These are phyloP conservation scores for Fomitopsis pulvina DNA, from an alignment of 768 basidiomycete species.

Conservation along the genomic window DNA sequence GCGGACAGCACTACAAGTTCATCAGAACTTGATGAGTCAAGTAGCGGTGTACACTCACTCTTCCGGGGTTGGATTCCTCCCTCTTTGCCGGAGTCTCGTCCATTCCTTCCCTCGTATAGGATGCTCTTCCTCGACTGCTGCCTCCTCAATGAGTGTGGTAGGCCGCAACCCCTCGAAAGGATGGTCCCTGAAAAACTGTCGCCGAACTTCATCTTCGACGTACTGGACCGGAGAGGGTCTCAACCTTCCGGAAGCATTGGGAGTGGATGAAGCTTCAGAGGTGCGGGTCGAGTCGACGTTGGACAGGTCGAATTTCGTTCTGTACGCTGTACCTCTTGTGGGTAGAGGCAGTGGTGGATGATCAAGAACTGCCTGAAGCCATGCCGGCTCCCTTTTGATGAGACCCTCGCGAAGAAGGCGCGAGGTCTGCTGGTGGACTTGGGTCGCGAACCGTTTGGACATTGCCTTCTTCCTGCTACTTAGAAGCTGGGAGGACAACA, in stretches of 20 bases:
- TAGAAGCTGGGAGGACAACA: background rate
- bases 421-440: conserved; percentile 84
- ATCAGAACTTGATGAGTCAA: background rate
- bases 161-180: conserved; percentile 93
- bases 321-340: conserved; percentile 57
- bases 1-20: conserved; percentile 54
- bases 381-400: conserved; percentile 62
- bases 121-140: conserved; percentile 47
- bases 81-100: conserved; percentile 76
- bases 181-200: conserved; percentile 92
- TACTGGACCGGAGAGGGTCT: conserved; percentile 61
- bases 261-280: conserved; percentile 13
- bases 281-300: conserved; percentile 3
- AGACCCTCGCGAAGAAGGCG: conserved; percentile 66
- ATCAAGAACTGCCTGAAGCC: conserved; percentile 81
- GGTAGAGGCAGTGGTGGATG: conserved; percentile 88
- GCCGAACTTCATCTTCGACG: conserved; percentile 77
- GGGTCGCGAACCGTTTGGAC: conserved; percentile 77
- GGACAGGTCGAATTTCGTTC: conserved; percentile 46
- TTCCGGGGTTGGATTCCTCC: conserved; percentile 78
- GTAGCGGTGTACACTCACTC: conserved; percentile 54
- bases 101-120: conserved; percentile 56
- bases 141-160: conserved; percentile 67
- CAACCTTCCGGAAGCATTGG: conserved; percentile 11
- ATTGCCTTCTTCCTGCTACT: conserved; percentile 27